Evolutionary conservation across 345 rosid species (phyloP), one percentile per base, ranked within the genome.

Genomic region (Adansonia digitata): DNA sequence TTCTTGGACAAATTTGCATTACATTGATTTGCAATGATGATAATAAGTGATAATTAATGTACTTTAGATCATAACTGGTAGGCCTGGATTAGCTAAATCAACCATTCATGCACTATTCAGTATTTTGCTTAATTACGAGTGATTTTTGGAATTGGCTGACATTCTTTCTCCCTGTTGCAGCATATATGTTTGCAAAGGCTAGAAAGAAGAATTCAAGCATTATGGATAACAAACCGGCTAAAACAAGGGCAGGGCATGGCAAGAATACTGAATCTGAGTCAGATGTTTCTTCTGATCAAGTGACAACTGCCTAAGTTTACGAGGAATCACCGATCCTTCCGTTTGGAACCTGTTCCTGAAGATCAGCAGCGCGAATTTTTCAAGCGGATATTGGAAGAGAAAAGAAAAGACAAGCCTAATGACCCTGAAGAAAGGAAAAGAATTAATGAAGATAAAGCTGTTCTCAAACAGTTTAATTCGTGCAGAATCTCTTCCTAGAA

Each of bases 361-460:
- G 90, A 87, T 71, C 88, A 86, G 78, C 96, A 91, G 72, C 85
- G 84, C 6, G 92, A 89, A 77, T 88, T 91, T 52, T 88, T 89
- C 87, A 64, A 83, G 27, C 89, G 97, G 93, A 85, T 91, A 6
- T 72, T 88, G 88, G 94, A 87, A 79, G 94, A 91, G 86, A 89
- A 91, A 80, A 81, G 94, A 74, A 89, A 85, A 83, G 48, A 69
- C 6, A 86, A 85, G 75, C 93, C 92, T 51, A 87, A 74, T 77
- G 81, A 83, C 76, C 78, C 2, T 9, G 79, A 82, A 73, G 87
- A 84, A 78, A 87, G 84, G 85, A 86, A 82, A 82, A 82, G 35
- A 40, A 85, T 84, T 37, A 85, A 90, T 26, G 84, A 88, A 81
- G 93, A 93, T 43, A 93, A 91, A 79, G 92, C 86, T 75, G 78